Base-by-base conservation (phyloP, 2,329 filamentous ascomycete species). In the Alternaria atra region DNA sequence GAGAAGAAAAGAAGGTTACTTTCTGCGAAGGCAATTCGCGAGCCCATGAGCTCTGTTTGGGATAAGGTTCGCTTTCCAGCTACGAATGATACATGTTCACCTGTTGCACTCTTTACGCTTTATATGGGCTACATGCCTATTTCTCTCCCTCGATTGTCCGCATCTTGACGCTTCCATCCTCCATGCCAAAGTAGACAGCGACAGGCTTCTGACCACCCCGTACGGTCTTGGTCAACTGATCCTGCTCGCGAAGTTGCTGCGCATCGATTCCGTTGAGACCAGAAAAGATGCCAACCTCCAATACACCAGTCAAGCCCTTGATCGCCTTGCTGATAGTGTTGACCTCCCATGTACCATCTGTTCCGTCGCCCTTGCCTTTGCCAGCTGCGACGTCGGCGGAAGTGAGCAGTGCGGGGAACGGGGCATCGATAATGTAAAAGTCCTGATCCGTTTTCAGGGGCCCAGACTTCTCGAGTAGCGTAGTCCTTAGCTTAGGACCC, bases 151-250 rank as follows among this genome's bases (percentile, higher is more conserved):
- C 65, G 23, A 67, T 66, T 17, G 72, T 77, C 56, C 76, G 66
- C 7, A 80, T 73, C 61, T 77, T 68, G 12, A 84, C 81, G 57
- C 74, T 80, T 10, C 83, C 83, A 63, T 84, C 91, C 44, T 90
- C 87, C 88, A 95, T 91, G 35, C 95, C 95, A 80, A 98, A 99
- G 82, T 98, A 99, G 25, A 93, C 94, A 29, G 93, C 93, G 12
- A 97, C 86, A 0, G 95, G 95, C 81, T 94, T 97, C 82, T 97
- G 93, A 1, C 92, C 93, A 48, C 77, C 75, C 5, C 66, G 69
- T 13, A 76, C 85, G 84, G 60, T 84, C 83, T 63, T 63, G 46
- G 55, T 66, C 20, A 62, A 60, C 9, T 68, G 66, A 12, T 70
- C 66, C 51, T 74, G 67, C 10, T 55, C 65, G 35, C 71, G 64